These are phyloP conservation scores for Chalciporus chontae DNA, from an alignment of 768 basidiomycete genomes.

Conservation along the genomic window DNA sequence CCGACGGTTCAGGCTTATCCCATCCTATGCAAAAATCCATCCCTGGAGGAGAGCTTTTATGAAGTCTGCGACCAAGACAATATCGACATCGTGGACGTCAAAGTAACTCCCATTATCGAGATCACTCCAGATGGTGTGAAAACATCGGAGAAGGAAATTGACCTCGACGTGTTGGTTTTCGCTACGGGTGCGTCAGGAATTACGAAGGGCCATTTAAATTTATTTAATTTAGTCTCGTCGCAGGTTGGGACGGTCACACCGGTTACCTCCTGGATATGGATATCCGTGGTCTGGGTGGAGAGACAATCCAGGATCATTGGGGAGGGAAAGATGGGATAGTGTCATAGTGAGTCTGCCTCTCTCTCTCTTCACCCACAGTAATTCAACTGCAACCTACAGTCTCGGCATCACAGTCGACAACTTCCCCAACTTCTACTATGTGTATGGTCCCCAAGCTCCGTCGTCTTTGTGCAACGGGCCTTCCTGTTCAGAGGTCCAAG, in stretches of 20 bases:
- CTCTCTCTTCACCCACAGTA: not conserved
- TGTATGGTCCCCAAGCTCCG: conserved; percentile 9
- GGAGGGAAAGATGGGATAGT: not conserved
- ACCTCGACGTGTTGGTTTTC: conserved; percentile 7
- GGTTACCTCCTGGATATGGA: conserved; percentile 6
- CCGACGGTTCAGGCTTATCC: conserved; percentile 5
- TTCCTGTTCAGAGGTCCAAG: conserved; percentile 1
- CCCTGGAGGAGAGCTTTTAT: conserved; percentile 8
- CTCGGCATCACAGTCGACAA: conserved; percentile 6
- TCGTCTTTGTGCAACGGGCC: conserved; percentile 7
- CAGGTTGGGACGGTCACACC: not conserved
- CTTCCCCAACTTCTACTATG: conserved; percentile 7
- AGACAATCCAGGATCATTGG: conserved; percentile 10
- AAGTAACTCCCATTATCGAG: conserved; percentile 8
- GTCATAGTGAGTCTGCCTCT: conserved; percentile 2
- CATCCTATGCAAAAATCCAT: conserved; percentile 7
- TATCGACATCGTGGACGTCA: conserved; percentile 9
- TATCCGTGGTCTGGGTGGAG: conserved; percentile 3
- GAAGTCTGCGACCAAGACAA: conserved; percentile 9
- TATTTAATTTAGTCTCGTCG: no score
- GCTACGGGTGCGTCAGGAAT: conserved; percentile 5
- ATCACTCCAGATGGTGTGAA: conserved; percentile 4
- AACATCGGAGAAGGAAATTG: conserved; percentile 3
- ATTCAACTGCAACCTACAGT: not conserved
- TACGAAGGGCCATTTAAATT: no score